Percentiles rank a stretch among this genome's conserved stretches.
Conservation (phyloP, 805 yeast genomes). For the Pichia occidentalis region DNA sequence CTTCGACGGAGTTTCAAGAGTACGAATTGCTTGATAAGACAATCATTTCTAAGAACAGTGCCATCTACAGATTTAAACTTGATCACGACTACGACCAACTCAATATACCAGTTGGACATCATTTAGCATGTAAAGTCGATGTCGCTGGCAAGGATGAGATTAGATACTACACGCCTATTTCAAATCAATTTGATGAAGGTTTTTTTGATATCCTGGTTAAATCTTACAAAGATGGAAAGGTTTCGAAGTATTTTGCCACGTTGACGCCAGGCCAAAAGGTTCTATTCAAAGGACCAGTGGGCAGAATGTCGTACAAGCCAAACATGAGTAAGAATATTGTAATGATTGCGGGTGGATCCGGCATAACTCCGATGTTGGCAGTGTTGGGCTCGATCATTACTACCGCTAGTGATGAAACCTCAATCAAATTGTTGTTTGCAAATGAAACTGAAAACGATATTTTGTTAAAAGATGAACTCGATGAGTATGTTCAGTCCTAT, state of each 20-base stretch:
- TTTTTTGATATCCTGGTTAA: constrained; percentile 72
- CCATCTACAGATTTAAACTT: constrained; percentile 68
- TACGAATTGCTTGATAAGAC: constrained; percentile 72
- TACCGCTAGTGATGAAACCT: constrained; percentile 58
- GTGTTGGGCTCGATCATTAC: constrained; percentile 66
- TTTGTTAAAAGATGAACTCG: constrained; percentile 62
- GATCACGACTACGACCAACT: constrained; percentile 53
- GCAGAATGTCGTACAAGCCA: constrained; percentile 51
- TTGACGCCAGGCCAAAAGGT: constrained; percentile 60
- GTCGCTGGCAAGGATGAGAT: constrained; percentile 47
- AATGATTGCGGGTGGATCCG: constrained; percentile 80
- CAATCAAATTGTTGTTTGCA: constrained; percentile 58
- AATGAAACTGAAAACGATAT: constrained; percentile 76
- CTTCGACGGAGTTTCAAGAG: constrained; percentile 49
- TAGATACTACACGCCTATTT: constrained; percentile 73
- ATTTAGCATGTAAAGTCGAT: constrained; percentile 49
- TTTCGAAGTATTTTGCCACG: constrained; percentile 60
- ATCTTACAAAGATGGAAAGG: constrained; percentile 65
- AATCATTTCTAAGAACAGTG: constrained; percentile 60
- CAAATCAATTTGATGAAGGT: constrained; percentile 63
- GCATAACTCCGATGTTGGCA: constrained; percentile 86
- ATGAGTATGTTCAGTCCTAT: constrained; percentile 56
- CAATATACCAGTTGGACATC: constrained; percentile 69
- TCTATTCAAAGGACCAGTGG: constrained; percentile 74
- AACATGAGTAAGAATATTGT: constrained; percentile 60